A percentile compares a stretch with the other conserved stretches of the same genome.
Evolutionary conservation across 345 rosid species (phyloP).

Genomic region (Syzygium aromaticum): DNA sequence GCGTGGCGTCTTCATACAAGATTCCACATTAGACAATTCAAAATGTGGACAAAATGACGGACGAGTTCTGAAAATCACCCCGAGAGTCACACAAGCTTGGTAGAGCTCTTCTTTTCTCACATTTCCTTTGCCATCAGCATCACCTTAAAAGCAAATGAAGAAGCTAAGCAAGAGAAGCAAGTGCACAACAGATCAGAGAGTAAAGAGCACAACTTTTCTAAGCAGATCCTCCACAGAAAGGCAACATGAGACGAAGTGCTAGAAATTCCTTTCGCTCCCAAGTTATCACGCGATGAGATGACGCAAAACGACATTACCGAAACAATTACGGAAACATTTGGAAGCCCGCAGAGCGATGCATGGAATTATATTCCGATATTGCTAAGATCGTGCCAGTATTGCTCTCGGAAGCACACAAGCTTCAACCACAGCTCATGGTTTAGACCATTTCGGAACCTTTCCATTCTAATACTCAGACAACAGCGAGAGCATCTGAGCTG

Average conservation of each 20-base stretch:
- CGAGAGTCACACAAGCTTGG: too few species aligned
- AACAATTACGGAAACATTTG: not conserved
- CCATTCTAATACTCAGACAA: not conserved
- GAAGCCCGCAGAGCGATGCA: not conserved
- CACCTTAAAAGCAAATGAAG: conserved; percentile 29
- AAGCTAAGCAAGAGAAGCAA: not conserved
- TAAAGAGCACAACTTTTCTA: not conserved
- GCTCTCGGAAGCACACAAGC: not conserved
- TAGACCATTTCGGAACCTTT: not conserved
- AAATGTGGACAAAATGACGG: too few species aligned
- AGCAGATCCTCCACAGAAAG: not conserved
- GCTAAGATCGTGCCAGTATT: not conserved
- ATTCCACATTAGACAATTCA: too few species aligned
- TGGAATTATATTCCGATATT: not conserved
- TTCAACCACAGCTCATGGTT: not conserved
- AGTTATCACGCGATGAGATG: not conserved
- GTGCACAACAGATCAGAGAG: not conserved
- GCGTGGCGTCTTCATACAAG: too few species aligned
- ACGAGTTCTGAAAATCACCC: too few species aligned
- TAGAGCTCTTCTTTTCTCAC: conserved; percentile 49
- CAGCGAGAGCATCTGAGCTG: not conserved
- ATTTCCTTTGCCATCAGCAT: conserved; percentile 77
- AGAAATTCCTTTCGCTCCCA: not conserved
- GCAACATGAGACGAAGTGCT: not conserved
- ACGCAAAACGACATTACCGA: not conserved